Evolutionary conservation across 805 yeast genomes (phyloP), one percentile per base, ranked within the genome.

Genomic region (Saturnispora kantuleensis): DNA sequence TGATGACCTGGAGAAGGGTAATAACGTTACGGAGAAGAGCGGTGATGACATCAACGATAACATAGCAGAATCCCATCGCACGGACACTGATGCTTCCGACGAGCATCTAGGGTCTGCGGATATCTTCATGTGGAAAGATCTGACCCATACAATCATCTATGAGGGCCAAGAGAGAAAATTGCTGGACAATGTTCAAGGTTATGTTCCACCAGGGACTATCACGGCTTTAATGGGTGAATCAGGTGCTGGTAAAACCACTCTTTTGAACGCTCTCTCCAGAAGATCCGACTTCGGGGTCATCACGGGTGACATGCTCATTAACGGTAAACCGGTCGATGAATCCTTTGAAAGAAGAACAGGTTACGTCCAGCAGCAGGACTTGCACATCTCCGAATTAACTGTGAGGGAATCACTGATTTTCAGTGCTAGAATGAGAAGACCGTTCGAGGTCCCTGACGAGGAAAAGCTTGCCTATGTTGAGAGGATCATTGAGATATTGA

Each of bases 171-270:
- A 64, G 16, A 56, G 72, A 30, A 62, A 63, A 43, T 56, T 74
- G 47, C 62, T 77, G 56, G 68, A 69, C 47, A 54, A 68, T 47
- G 62, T 70, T 45, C 67, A 67, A 38, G 75, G 74, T 29, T 69
- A 61, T 56, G 65, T 68, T 52, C 59, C 63, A 31, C 80, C 82
- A 2, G 82, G 81, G 38, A 67, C 72, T 6, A 58, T 76, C 54
- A 76, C 81, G 17, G 81, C 82, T 2, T 59, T 76, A 36, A 76
- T 76, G 79, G 82, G 82, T 47, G 81, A 74, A 53, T 74, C 80
- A 2, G 82, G 82, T 51, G 81, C 81, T 15, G 82, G 81, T 54
- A 76, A 76, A 56, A 76, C 81, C 0, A 76, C 82, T 5, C 59
- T 76, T 41, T 63, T 76, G 47, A 76, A 76, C 53, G 70, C 71